A percentile compares a stretch with the other conserved stretches of the same genome.
Evolutionary conservation across 1,139 yeast genomes (phyloP).

Genomic region (Candida glucosophila): DNA sequence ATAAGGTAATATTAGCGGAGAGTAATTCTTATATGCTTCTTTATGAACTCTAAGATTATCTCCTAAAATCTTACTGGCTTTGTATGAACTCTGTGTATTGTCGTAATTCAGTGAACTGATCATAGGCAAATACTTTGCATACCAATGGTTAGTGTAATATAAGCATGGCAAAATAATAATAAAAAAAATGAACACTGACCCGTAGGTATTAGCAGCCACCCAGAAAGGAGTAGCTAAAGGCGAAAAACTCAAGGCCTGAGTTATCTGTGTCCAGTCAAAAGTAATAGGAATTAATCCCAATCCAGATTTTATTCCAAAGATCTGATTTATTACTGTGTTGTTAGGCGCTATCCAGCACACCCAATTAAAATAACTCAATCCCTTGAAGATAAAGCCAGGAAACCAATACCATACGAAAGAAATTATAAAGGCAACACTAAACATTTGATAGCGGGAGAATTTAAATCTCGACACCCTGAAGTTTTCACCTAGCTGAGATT

Average conservation of each 20-base stretch:
- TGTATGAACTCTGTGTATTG: conserved; percentile 33
- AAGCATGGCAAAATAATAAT: conserved; percentile 34
- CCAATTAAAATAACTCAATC: conserved; percentile 21
- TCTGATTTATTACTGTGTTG: conserved; percentile 38
- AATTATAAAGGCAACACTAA: conserved; percentile 8
- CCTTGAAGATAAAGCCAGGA: conserved; percentile 23
- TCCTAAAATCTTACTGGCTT: conserved; percentile 22
- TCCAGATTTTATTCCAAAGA: conserved; percentile 44
- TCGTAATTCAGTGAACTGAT: conserved; percentile 33
- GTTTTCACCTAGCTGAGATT: conserved; percentile 8
- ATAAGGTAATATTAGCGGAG: conserved; percentile 30
- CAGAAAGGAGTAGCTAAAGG: conserved; percentile 13
- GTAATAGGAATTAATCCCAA: conserved; percentile 47
- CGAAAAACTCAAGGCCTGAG: conserved; percentile 14
- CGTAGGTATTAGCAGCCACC: conserved; percentile 12
- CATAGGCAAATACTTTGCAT: conserved; percentile 44
- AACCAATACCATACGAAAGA: conserved; percentile 16
- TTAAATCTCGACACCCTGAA: conserved; percentile 7
- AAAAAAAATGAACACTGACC: conserved; percentile 28
- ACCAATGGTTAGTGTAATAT: conserved; percentile 44
- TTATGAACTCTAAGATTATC: conserved; percentile 9
- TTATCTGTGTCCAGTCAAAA: conserved; percentile 49
- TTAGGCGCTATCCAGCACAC: conserved; percentile 23
- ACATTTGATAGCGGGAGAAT: conserved; percentile 15
- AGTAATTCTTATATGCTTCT: conserved; percentile 19